Evolutionary conservation across 2,329 filamentous ascomycete species (phyloP), one percentile per base, ranked within the genome.

Genomic region (Sclerotiophoma versabilis): DNA sequence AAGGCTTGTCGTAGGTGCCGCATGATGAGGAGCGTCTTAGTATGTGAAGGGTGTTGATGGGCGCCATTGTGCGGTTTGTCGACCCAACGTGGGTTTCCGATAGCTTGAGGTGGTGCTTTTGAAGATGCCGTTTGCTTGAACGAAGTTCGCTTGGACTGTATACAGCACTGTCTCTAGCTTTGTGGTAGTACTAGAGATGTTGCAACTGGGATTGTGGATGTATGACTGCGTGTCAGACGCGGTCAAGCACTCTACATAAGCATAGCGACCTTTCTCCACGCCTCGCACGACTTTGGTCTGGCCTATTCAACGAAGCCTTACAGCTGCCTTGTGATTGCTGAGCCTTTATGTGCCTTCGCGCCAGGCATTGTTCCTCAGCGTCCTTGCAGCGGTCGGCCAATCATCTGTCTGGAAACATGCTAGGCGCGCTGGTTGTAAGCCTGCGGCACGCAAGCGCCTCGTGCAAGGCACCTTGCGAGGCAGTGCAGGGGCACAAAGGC

Each of bases 361-460:
- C 44, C 32, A 39, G 32, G 20, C 34, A 29, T 19, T 30, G 22
- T 34, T 39, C 45, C 15, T 12, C n/a, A 29, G 15, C 25, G 14
- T 15, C 22, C 12, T 22, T 11, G 4, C 6, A 5, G 12, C 7
- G 2, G 3, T 5, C 22, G 19, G n/a, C 49, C 44, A 38, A 43
- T 48, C 12, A 32, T 7, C 14, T 7, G 14, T 5, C 8, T 15
- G 22, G 6, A 19, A 8, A 9, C 15, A 9, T 2, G 5, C 11
- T 49, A 54, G 50, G 44, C 44, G 39, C 38, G 32, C 44, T 33
- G 19, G 10, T 14, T 22, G 50, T 54, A 17, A 54, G 50, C 50
- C 38, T 54, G 50, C 44, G 43, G 29, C 20, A 15, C 19, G 29
- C 42, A 43, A 30, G 30, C 49, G 49, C 42, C 41, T 53, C 33